Evolutionary conservation across 305 asterid species (phyloP).

Genomic region (Salvia sclarea): DNA sequence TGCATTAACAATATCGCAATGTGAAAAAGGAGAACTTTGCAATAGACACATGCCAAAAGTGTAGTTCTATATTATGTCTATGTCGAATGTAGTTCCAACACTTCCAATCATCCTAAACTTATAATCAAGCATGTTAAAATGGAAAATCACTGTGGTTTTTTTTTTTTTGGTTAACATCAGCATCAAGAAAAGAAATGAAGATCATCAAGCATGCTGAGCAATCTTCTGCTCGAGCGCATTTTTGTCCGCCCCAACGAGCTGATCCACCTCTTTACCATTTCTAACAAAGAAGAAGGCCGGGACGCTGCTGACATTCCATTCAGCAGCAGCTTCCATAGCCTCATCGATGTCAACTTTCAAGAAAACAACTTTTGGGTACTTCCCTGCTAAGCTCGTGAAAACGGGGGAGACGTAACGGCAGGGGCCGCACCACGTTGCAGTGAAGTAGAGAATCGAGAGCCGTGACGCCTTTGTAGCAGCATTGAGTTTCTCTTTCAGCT

Average conservation of each 20-base stretch:
- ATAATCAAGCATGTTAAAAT: too few species aligned
- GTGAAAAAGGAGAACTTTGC: not conserved
- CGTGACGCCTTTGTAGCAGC: constrained; percentile 45
- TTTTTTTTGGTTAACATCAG: too few species aligned
- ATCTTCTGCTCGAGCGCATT: constrained; percentile 56
- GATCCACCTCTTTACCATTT: constrained; percentile 65
- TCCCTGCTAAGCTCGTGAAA: constrained; percentile 50
- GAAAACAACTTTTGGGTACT: constrained; percentile 56
- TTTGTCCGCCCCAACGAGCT: constrained; percentile 54
- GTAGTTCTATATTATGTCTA: not conserved
- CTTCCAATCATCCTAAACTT: not conserved
- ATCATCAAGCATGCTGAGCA: constrained; percentile 42
- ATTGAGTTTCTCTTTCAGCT: constrained; percentile 43
- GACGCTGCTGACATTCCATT: constrained; percentile 58
- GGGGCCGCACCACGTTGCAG: constrained; percentile 81
- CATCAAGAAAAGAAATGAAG: too few species aligned
- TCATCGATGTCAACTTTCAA: constrained; percentile 67
- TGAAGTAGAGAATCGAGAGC: constrained; percentile 62
- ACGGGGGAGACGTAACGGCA: constrained; percentile 60
- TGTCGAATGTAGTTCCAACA: not conserved
- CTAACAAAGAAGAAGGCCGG: constrained; percentile 69
- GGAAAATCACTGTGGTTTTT: too few species aligned
- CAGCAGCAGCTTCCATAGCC: constrained; percentile 54
- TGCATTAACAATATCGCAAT: not conserved
- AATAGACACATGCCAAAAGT: not conserved